Evolutionary conservation across 164 flowering plant species (phyloP), one percentile per base, ranked within the genome.

Genomic region (Kalanchoe fedtschenkoi): DNA sequence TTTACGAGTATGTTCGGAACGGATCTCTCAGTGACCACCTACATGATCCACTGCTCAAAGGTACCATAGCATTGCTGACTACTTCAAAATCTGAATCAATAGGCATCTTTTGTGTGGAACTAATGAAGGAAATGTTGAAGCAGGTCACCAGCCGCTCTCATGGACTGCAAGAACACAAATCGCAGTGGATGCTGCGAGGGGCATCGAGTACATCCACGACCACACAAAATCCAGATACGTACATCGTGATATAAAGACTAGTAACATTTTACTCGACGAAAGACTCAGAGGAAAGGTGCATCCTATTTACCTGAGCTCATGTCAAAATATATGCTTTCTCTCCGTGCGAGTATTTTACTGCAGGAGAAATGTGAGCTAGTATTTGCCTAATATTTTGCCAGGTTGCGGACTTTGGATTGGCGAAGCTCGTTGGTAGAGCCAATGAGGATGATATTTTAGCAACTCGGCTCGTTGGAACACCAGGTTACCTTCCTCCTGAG

Each of bases 401-500:
- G 93, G 90, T 87, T 64, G 87, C 95, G 66, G 95, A 87, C 71
- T 87, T 87, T 65, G 95, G 95, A 61, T 65, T 87, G 64, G 90
- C 80, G 30, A 87, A 78, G 75, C 85, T 83, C 53, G 85, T 85
- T 17, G 84, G 77, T 41, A 65, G 87, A 73, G 71, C 77, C 19
- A 70, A 72, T 43, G 91, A 80, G 34, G 86, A 80, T 56, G 91
- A 85, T 29, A 55, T 66, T 22, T 54, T 82, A 62, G 89, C 83
- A 47, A 87, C 95, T 15, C 73, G 87, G 39, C 68, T 85, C 53
- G 95, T 87, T 53, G 95, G 95, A 59, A 87, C 95, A 38, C 91
- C 89, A 21, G 83, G 83, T 58, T 87, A 85, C 69, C 85, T 87
- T 64, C 88, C 95, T 21, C 95, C 95, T 3, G 91, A 87, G 95